These are phyloP conservation scores for Microbotryum intermedium DNA, from an alignment of 1,284 basidiomycete genomes.

Conservation along the genomic window DNA sequence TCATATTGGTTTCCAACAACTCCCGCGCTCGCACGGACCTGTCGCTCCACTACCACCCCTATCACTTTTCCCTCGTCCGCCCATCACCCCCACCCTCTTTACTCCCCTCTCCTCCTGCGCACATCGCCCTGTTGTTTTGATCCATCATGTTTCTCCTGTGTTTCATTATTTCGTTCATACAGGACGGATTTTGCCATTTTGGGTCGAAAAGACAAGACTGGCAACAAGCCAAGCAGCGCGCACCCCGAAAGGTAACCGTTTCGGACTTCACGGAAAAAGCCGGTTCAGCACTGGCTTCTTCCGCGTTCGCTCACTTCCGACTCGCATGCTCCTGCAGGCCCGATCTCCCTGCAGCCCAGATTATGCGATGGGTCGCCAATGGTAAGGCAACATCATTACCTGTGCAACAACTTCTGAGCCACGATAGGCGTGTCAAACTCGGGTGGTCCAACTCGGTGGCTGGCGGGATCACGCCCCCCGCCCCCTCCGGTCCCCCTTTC, in stretches of 20 bases:
- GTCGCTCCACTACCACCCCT: not conserved
- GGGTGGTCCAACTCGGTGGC: too few species aligned
- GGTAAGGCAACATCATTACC: constrained; percentile 38
- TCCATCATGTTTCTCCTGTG: not conserved
- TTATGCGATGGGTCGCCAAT: constrained; percentile 76
- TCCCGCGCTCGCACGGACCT: not conserved
- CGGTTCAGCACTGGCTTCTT: not conserved
- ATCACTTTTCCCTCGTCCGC: not conserved
- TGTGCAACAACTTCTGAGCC: too few species aligned
- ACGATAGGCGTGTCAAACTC: too few species aligned
- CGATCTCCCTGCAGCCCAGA: constrained; percentile 75
- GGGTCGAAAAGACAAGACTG: constrained; percentile 27
- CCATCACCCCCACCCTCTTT: not conserved
- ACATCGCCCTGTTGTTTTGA: not conserved
- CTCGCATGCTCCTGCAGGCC: constrained; percentile 43
- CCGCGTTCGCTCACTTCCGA: not conserved
- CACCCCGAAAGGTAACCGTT: constrained; percentile 12
- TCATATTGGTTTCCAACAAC: not conserved
- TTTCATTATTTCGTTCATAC: not conserved
- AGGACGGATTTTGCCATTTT: constrained; percentile 29
- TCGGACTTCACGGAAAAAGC: too few species aligned
- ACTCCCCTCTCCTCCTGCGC: not conserved
- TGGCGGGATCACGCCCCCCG: not conserved
- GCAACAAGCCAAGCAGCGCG: constrained; percentile 6
- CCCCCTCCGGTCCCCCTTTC: constrained; percentile 31